phyloP scores from a whole-genome alignment of 805 yeast species.

The Ascoidea tarda region DNA sequence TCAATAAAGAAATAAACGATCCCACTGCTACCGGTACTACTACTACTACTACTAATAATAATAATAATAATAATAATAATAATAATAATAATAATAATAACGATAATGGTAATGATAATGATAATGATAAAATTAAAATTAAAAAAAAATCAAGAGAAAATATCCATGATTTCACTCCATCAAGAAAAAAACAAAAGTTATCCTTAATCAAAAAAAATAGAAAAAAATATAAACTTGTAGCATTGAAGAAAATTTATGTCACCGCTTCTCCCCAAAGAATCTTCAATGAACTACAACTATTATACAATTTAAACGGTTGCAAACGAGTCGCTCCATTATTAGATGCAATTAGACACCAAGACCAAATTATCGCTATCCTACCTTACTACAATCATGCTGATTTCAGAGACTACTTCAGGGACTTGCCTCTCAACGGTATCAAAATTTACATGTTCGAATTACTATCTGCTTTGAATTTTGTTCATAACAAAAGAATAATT shows the following conservation, averaged over 20 bases:
- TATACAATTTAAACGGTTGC: constrained; percentile 55
- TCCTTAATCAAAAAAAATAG: neutral
- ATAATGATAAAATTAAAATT: constrained; percentile 9
- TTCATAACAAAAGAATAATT: constrained; percentile 59
- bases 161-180: no score
- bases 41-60: no score
- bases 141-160: constrained; percentile 10
- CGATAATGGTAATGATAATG: constrained; percentile 8
- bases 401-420: constrained; percentile 75
- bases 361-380: constrained; percentile 84
- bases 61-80: constrained; percentile 22
- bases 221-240: constrained; percentile 31
- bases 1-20: no score
- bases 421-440: constrained; percentile 66
- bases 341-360: constrained; percentile 77
- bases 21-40: no score
- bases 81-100: constrained; percentile 24
- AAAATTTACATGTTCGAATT: constrained; percentile 70
- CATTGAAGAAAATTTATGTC: constrained; percentile 85
- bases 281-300: constrained; percentile 68
- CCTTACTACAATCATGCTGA: constrained; percentile 89
- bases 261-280: constrained; percentile 92
- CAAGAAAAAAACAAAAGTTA: constrained; percentile 11
- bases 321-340: constrained; percentile 75
- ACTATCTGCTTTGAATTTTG: constrained; percentile 58